phyloP scores from a whole-genome alignment of 2,329 filamentous ascomycete genomes.

The Fusarium pininemorale region DNA sequence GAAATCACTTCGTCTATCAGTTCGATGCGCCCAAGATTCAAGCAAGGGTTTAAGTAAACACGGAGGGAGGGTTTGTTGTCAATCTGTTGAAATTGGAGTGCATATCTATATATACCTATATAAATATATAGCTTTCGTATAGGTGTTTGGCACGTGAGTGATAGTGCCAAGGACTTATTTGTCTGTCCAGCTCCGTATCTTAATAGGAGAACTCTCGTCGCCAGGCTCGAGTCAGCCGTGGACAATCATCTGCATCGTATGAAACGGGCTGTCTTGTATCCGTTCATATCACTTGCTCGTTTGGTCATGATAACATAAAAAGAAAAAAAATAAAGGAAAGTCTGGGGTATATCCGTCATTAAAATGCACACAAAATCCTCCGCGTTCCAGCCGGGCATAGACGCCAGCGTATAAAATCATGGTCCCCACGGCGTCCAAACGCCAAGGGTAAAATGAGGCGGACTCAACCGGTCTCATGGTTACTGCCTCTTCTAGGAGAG shows the following conservation, averaged over 20 bases:
- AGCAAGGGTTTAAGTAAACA: not conserved
- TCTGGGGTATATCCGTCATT: slow-evolving; percentile 48
- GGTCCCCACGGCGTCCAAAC: not conserved
- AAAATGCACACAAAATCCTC: slow-evolving; percentile 32
- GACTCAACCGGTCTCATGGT: slow-evolving; percentile 19
- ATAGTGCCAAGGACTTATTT: not conserved
- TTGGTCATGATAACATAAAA: slow-evolving; percentile 28
- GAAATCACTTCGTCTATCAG: not conserved
- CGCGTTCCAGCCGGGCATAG: slow-evolving; percentile 23
- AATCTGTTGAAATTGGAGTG: slow-evolving; percentile 26
- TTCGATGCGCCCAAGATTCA: not conserved
- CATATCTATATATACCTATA: slow-evolving; percentile 3
- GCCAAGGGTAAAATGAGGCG: slow-evolving; percentile 16
- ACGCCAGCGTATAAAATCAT: slow-evolving; percentile 21
- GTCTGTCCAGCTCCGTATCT: slow-evolving; percentile 16
- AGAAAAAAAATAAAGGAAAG: slow-evolving; percentile 31
- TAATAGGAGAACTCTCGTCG: slow-evolving; percentile 1
- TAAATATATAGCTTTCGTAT: not conserved
- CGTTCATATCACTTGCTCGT: slow-evolving; percentile 23
- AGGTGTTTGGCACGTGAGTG: not conserved
- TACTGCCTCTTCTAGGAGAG: slow-evolving; percentile 25
- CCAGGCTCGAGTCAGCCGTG: slow-evolving; percentile 7
- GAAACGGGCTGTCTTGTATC: slow-evolving; percentile 12
- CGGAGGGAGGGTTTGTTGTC: not conserved
- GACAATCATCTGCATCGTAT: slow-evolving; percentile 8